Percentiles rank a stretch among this genome's conserved stretches.
These are phyloP conservation scores for Narthecium ossifragum DNA, from an alignment of 106 monocot genomes.

Conservation along the genomic window DNA sequence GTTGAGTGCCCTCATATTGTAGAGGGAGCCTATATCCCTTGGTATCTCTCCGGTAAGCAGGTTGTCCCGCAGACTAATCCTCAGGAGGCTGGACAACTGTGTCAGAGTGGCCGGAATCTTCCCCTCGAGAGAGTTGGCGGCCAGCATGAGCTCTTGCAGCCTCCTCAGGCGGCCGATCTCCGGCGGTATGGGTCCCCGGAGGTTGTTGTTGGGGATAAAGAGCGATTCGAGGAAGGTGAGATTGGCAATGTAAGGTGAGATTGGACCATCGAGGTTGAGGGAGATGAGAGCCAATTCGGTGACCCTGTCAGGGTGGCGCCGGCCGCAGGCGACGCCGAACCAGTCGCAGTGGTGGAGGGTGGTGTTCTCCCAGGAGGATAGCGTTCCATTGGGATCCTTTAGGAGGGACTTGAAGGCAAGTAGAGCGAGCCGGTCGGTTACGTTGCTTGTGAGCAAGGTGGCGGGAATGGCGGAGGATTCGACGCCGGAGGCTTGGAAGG, in stretches of 20 bases:
- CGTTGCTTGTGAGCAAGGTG: background rate
- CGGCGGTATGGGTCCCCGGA: slow-evolving; percentile 13
- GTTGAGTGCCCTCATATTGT: background rate
- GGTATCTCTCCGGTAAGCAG: slow-evolving; percentile 20
- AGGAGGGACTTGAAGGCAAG: background rate
- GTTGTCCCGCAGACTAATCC: slow-evolving; percentile 14
- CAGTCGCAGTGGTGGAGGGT: slow-evolving; percentile 12
- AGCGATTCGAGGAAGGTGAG: slow-evolving; percentile 32
- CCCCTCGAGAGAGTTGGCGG: slow-evolving; percentile 23
- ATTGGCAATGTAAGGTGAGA: slow-evolving; percentile 29
- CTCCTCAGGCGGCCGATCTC: slow-evolving; percentile 17
- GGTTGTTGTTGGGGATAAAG: slow-evolving; percentile 16
- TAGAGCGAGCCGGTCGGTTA: background rate
- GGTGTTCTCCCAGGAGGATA: slow-evolving; percentile 7
- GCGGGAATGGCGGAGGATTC: background rate
- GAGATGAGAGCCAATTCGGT: slow-evolving; percentile 13
- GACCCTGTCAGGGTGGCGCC: slow-evolving; percentile 11
- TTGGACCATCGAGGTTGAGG: slow-evolving; percentile 11
- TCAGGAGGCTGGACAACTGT: slow-evolving; percentile 1
- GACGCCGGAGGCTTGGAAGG: background rate
- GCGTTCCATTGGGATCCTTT: background rate
- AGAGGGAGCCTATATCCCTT: background rate
- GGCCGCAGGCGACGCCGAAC: slow-evolving; percentile 21
- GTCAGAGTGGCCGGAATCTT: slow-evolving; percentile 13
- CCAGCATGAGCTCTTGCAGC: slow-evolving; percentile 14